A percentile compares a stretch with the other conserved stretches of the same genome.
Evolutionary conservation across 352 stramenopile genomes (phyloP).

Genomic region (Albugo candida): DNA sequence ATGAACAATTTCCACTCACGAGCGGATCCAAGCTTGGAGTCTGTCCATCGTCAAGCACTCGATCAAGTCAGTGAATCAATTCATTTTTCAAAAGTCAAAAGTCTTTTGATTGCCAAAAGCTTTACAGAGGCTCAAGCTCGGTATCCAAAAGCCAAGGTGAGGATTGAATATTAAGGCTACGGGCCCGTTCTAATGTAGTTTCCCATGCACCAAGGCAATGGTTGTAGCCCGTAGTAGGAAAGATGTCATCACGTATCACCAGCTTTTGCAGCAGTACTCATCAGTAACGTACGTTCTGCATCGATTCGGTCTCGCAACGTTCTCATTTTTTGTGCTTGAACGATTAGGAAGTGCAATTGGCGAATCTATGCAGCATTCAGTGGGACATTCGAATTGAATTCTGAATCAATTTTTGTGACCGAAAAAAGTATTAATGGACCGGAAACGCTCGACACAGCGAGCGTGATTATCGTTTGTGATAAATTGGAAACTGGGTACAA

Average conservation of each 20-base stretch:
- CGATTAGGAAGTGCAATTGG: constrained; percentile 22
- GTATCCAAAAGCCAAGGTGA: constrained; percentile 17
- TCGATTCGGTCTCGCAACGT: not conserved
- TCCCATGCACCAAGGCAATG: constrained; percentile 33
- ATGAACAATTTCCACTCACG: not conserved
- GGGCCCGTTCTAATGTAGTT: not conserved
- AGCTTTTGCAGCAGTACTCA: constrained; percentile 35
- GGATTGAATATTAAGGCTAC: not conserved
- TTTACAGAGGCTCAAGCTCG: constrained; percentile 18
- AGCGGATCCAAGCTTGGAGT: constrained; percentile 11
- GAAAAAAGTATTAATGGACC: constrained; percentile 48
- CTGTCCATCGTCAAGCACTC: constrained; percentile 21
- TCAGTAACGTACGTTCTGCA: constrained; percentile 18
- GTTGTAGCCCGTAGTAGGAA: constrained; percentile 53
- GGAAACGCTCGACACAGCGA: constrained; percentile 27
- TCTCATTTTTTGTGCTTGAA: not conserved
- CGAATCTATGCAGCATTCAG: constrained; percentile 57
- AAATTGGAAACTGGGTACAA: constrained; percentile 78
- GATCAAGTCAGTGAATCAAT: constrained; percentile 40
- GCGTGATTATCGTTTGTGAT: constrained; percentile 70
- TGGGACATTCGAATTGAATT: constrained; percentile 5
- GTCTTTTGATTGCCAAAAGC: constrained; percentile 49
- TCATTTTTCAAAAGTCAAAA: constrained; percentile 45
- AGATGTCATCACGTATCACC: constrained; percentile 63
- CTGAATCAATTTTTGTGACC: too few relatives aligned